Evolutionary conservation across 441 rosid genomes (phyloP).

Genomic region (Populus hybrid): DNA sequence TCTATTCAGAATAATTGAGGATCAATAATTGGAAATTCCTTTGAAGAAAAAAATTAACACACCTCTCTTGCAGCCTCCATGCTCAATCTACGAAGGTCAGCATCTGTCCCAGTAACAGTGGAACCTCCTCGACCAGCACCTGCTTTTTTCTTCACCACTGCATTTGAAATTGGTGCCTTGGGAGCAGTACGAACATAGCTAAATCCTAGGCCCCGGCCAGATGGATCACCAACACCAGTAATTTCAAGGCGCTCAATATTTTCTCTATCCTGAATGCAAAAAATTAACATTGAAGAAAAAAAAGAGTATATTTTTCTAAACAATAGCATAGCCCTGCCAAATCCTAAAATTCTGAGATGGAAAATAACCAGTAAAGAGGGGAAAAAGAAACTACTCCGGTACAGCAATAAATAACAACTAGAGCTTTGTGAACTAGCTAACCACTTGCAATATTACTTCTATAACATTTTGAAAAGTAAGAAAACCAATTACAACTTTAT

Average conservation of each 20-base stretch:
- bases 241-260: conserved; percentile 98
- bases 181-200: conserved; percentile 93
- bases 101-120: conserved; percentile 98
- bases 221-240: conserved; percentile 99
- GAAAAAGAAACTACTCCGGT: not conserved
- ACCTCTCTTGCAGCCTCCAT: conserved; percentile 99
- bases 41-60: conserved; percentile 9
- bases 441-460: not conserved
- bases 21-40: not conserved
- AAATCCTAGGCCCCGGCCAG: conserved; percentile 98
- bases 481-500: not conserved
- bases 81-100: conserved; percentile 98
- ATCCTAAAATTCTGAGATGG: not conserved
- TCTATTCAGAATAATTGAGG: not conserved
- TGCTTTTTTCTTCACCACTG: conserved; percentile 76
- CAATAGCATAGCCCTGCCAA: conserved; percentile 1
- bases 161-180: conserved; percentile 83
- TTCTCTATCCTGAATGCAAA: conserved; percentile 70
- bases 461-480: not conserved
- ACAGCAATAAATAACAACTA: not conserved
- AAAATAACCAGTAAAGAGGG: not conserved
- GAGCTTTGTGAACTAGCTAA: not conserved
- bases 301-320: too few relatives aligned
- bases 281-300: not conserved
- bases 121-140: conserved; percentile 84